Evolutionary conservation across 2,329 filamentous ascomycete genomes (phyloP).

Genomic region (Colletotrichum costaricense): DNA sequence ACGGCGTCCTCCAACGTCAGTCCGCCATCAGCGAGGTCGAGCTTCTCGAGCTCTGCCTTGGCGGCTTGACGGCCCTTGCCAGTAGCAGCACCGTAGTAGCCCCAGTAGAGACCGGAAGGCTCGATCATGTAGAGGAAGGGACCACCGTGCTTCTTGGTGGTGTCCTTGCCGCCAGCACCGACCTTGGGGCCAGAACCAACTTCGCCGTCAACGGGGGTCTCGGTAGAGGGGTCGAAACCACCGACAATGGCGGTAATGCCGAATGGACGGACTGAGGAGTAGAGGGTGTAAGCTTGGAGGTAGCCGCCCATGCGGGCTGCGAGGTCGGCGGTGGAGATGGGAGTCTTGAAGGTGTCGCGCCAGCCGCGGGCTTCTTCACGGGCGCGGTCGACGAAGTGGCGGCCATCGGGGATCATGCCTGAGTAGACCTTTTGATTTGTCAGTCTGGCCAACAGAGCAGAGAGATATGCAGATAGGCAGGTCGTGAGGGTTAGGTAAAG

Average conservation of each 20-base stretch:
- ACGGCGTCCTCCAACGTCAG: conserved; percentile 88
- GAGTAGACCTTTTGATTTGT: conserved; percentile 79
- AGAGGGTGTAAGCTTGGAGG: conserved; percentile 96
- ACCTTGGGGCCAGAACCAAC: conserved; percentile 83
- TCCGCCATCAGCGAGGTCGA: conserved; percentile 82
- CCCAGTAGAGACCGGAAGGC: conserved; percentile 97
- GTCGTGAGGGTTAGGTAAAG: background rate
- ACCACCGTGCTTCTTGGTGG: conserved; percentile 81
- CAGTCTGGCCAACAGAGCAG: background rate
- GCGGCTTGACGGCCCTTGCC: conserved; percentile 97
- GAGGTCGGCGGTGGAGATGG: conserved; percentile 88
- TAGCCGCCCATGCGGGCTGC: conserved; percentile 95
- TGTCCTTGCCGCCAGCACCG: conserved; percentile 86
- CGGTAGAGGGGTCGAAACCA: conserved; percentile 91
- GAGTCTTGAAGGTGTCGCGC: conserved; percentile 94
- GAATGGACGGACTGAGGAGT: conserved; percentile 95
- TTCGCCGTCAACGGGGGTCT: conserved; percentile 88
- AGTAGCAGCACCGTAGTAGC: conserved; percentile 97
- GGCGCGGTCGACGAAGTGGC: conserved; percentile 93
- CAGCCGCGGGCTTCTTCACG: conserved; percentile 93
- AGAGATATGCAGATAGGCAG: background rate
- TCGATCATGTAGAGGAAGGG: conserved; percentile 99
- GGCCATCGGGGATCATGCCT: conserved; percentile 92
- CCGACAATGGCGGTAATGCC: conserved; percentile 95
- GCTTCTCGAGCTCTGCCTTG: conserved; percentile 98